Evolutionary conservation across 495 filamentous ascomycete species (phyloP).

Genomic region (Daldinia caldariorum): DNA sequence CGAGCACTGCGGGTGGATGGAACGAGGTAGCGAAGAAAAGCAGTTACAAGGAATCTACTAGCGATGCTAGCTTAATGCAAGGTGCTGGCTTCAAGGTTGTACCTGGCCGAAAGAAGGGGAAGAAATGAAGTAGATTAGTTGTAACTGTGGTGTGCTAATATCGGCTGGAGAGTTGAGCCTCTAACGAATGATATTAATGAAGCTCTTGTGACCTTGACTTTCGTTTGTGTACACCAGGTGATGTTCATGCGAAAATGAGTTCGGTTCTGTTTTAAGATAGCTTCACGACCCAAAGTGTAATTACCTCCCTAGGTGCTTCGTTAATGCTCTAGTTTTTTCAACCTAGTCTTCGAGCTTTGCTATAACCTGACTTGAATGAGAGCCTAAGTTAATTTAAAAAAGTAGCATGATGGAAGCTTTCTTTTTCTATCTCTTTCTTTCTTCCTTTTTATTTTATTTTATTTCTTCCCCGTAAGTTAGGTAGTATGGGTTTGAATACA

Average conservation of each 20-base stretch:
- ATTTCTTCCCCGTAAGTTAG: no score
- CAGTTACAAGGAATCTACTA: conserved; percentile 55
- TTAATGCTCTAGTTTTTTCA: not conserved
- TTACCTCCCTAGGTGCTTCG: no score
- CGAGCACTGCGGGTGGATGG: conserved; percentile 77
- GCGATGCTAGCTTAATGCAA: conserved; percentile 63
- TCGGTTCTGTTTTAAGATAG: not conserved
- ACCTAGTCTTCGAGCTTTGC: not conserved
- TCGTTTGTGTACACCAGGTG: not conserved
- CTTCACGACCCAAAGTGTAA: not conserved
- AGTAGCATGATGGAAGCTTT: not conserved
- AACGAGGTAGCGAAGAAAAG: conserved; percentile 97
- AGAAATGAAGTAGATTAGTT: conserved; percentile 58
- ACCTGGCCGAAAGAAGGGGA: conserved; percentile 91
- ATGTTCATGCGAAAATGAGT: not conserved
- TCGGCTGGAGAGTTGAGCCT: not conserved
- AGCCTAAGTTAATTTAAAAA: not conserved
- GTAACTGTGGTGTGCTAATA: conserved; percentile 4
- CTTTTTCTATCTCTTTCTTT: no score
- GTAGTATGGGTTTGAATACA: not conserved
- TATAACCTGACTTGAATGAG: not conserved
- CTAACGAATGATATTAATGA: not conserved
- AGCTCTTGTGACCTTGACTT: not conserved
- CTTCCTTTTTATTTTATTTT: no score
- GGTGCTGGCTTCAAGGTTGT: conserved; percentile 85